phyloP scores from a whole-genome alignment of 2,329 filamentous ascomycete genomes.

The Alternaria ethzedia region DNA sequence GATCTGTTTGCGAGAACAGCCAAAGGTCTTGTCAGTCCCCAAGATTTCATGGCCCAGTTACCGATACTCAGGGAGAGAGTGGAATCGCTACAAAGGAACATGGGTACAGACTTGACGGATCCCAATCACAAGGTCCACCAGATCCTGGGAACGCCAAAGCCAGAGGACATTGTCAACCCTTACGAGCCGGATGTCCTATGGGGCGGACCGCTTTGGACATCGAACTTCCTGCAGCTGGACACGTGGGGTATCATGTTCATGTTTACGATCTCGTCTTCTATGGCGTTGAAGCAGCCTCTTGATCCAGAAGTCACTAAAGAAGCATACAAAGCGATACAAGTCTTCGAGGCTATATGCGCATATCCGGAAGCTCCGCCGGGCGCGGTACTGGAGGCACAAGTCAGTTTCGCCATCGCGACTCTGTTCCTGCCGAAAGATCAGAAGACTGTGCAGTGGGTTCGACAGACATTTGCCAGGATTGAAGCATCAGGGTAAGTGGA shows the following conservation, averaged over 20 bases:
- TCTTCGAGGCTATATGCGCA: conserved; percentile 78
- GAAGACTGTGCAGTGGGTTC: conserved; percentile 77
- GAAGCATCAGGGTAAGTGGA: conserved; percentile 77
- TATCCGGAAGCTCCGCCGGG: conserved; percentile 75
- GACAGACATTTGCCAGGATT: conserved; percentile 77
- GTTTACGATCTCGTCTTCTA: conserved; percentile 76
- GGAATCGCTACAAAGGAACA: conserved; percentile 53
- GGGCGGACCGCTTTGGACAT: conserved; percentile 71
- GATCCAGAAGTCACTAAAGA: conserved; percentile 64
- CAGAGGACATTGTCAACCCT: conserved; percentile 75
- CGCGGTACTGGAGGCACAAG: conserved; percentile 74
- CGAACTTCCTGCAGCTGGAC: conserved; percentile 77
- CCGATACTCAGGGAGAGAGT: conserved; percentile 52
- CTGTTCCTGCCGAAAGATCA: conserved; percentile 80
- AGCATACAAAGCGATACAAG: conserved; percentile 74
- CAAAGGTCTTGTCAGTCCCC: conserved; percentile 67
- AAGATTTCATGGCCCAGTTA: conserved; percentile 70
- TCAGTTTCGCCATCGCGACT: conserved; percentile 75
- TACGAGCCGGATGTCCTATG: conserved; percentile 72
- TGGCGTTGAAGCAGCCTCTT: conserved; percentile 59
- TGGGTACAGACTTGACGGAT: conserved; percentile 69
- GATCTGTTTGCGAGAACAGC: conserved; percentile 74
- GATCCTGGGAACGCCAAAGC: conserved; percentile 63
- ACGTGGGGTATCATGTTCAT: conserved; percentile 81
- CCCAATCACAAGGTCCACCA: conserved; percentile 67